phyloP scores from a whole-genome alignment of 2,329 filamentous ascomycete species.

The Diplodia sapinea region DNA sequence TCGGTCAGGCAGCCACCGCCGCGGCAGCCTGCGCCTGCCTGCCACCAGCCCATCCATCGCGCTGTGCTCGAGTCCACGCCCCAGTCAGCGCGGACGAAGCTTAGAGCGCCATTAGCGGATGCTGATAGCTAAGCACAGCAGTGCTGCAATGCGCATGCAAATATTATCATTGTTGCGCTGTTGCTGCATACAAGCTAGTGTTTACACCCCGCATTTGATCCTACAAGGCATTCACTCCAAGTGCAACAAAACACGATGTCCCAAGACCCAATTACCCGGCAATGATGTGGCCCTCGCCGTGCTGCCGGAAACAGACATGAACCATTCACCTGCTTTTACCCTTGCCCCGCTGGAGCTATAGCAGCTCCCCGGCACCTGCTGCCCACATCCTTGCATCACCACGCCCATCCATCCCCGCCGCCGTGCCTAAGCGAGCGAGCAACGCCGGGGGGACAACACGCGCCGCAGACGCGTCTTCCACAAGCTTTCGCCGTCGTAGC shows the following conservation, averaged over 20 bases:
- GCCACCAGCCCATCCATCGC: not conserved
- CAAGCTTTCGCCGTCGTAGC: slow-evolving; percentile 2
- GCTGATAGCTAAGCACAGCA: not conserved
- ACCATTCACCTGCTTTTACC: not conserved
- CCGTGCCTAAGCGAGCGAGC: slow-evolving; percentile 25
- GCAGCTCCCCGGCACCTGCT: slow-evolving; percentile 26
- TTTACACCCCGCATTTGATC: not conserved
- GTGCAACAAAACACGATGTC: not conserved
- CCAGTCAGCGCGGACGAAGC: not conserved
- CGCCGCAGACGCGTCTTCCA: slow-evolving; percentile 29
- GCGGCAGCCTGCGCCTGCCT: slow-evolving; percentile 23
- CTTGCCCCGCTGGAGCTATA: slow-evolving; percentile 30
- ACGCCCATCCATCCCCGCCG: slow-evolving; percentile 10
- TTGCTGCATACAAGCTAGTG: not conserved
- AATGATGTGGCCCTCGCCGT: not conserved
- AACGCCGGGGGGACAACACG: not conserved
- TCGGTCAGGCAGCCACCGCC: slow-evolving; percentile 10
- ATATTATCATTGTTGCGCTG: not conserved
- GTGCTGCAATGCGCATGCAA: not conserved
- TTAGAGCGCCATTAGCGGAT: not conserved
- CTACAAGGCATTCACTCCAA: not conserved
- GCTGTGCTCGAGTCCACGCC: too few relatives aligned
- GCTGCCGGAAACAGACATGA: not conserved
- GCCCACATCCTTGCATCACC: slow-evolving; percentile 20
- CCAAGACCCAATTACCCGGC: not conserved